A percentile compares a stretch with the other conserved stretches of the same genome.
These are phyloP conservation scores for Colletotrichum sp. DNA, from an alignment of 2,329 filamentous ascomycete genomes.

Conservation along the genomic window DNA sequence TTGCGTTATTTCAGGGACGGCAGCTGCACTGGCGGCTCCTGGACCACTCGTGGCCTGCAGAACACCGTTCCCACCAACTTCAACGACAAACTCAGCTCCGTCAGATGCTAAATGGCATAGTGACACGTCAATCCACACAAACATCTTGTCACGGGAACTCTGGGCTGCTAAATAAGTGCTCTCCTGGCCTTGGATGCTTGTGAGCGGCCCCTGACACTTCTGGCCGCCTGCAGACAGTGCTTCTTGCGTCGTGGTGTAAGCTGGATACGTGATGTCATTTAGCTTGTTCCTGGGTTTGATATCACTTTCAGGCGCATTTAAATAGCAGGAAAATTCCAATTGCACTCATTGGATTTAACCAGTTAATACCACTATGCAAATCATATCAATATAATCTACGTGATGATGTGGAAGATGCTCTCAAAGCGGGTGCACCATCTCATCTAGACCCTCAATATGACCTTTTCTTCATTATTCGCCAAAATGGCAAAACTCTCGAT, in stretches of 20 bases:
- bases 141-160: neutral
- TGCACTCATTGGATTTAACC: neutral
- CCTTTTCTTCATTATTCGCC: neutral
- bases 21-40: neutral
- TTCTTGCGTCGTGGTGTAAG: neutral
- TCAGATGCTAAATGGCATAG: neutral
- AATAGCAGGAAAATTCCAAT: neutral
- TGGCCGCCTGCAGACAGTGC: neutral
- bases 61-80: neutral
- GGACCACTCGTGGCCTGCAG: neutral
- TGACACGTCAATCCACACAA: neutral
- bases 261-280: neutral
- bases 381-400: neutral
- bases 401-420: neutral
- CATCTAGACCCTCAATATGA: neutral
- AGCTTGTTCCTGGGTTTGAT: neutral
- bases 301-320: neutral
- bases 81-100: neutral
- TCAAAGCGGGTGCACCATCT: neutral
- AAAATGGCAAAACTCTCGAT: neutral
- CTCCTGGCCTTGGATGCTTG: neutral
- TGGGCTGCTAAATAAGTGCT: neutral
- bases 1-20: neutral
- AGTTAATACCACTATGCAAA: neutral
- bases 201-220: fast-evolving